Evolutionary conservation across 441 rosid genomes (phyloP), one percentile per base, ranked within the genome.

Genomic region (Sinapis alba): DNA sequence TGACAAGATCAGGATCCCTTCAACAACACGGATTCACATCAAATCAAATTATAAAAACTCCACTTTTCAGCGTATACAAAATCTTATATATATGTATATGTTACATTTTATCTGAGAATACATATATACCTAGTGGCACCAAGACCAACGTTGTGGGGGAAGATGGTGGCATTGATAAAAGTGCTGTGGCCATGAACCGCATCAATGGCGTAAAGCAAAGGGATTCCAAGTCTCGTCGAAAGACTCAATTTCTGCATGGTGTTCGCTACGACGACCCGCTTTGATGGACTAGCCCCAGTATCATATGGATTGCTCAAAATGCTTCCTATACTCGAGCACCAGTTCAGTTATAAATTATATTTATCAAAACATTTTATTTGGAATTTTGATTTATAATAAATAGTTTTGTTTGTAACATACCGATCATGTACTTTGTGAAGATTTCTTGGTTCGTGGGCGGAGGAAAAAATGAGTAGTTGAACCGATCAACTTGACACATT

Each of bases 81-180:
- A 12, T 24, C 15, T 2, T 45, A 45, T 32, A 12, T 34, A 34
- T 51, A 50, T 28, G 11, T n/a, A 4, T 58, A 26, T 27, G 18
- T 15, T 66, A 28, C 9, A 8, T 68, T 23, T n/a, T 30, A 58
- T 43, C 1, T 2, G 5, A 16, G 24, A 10, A 53, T 19, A 47
- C 8, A 36, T 34, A 23, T 51, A 21, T 47, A 78, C 82, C 82
- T 69, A 15, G 82, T 79, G 60, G 79, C 94, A 36, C 94, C 94
- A 59, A 89, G 89, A 2, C 89, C 94, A 10, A 89, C 75, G 43
- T 89, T 89, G 71, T 89, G 94, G 18, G 94, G 94, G 51, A 89
- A 87, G 26, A 89, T 68, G 1, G 90, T 85, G 63, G 90, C 84
- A 26, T 83, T 79, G 63, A 82, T 82, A 51, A 85, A 85, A 61